Conservation (phyloP, 352 stramenopile genomes). For the Ophiocytium majus region DNA sequence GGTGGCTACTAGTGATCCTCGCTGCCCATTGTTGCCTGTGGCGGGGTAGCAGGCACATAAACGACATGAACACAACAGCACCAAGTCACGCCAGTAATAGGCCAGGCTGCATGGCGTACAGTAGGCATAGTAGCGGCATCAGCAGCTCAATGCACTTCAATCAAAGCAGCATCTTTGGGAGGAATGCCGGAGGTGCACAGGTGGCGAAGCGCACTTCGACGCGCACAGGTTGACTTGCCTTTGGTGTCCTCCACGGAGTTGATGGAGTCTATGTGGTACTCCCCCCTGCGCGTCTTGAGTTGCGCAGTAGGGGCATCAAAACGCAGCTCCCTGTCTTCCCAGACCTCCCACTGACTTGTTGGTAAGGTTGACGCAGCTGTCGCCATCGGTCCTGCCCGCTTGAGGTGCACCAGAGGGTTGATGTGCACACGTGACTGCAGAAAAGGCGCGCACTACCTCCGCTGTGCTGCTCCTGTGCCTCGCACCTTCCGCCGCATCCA, state of each 20-base stretch:
- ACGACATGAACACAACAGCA: not conserved
- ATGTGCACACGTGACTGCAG: too few species aligned
- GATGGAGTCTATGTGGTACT: conserved; percentile 74
- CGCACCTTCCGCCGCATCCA: too few species aligned
- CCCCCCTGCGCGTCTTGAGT: conserved; percentile 41
- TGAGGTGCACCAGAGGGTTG: too few species aligned
- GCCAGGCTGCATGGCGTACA: not conserved
- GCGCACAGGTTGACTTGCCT: too few species aligned
- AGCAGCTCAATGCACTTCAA: not conserved
- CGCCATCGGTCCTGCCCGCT: too few species aligned
- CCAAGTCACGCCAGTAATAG: not conserved
- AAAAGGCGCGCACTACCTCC: too few species aligned
- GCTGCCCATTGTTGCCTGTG: conserved; percentile 79
- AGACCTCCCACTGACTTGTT: too few species aligned
- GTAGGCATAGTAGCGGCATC: not conserved
- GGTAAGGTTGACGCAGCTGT: too few species aligned
- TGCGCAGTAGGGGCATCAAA: conserved; percentile 69
- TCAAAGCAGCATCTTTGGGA: not conserved
- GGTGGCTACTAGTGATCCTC: conserved; percentile 74
- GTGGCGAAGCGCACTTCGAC: not conserved
- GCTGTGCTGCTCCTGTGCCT: too few species aligned
- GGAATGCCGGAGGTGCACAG: not conserved
- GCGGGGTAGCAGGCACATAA: not conserved
- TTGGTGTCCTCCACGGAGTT: conserved; percentile 91
- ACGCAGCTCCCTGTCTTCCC: conserved; percentile 82